These are phyloP conservation scores for Penicillium psychrosexuale DNA, from an alignment of 2,329 filamentous ascomycete species.

Conservation along the genomic window DNA sequence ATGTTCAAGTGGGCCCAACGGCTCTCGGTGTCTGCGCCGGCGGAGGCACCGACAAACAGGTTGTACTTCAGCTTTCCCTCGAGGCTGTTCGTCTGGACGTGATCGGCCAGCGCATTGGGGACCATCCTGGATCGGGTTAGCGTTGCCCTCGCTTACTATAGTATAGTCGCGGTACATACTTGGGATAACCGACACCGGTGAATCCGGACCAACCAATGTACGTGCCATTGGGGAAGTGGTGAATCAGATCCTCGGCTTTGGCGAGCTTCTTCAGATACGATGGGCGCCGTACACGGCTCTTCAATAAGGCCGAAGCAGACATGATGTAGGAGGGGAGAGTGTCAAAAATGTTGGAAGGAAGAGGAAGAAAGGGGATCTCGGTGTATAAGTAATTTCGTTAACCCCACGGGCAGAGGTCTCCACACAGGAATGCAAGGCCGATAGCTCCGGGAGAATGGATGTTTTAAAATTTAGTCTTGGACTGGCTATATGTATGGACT, in stretches of 20 bases:
- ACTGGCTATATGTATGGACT: neutral
- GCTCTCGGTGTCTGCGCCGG: conserved; percentile 86
- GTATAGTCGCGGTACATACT: conserved; percentile 52
- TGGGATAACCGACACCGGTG: conserved; percentile 85
- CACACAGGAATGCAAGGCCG: conserved; percentile 7
- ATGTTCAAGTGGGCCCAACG: conserved; percentile 86
- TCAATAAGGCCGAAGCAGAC: conserved; percentile 69
- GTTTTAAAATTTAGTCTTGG: neutral
- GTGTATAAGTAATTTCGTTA: conserved; percentile 12
- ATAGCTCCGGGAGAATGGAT: conserved; percentile 7
- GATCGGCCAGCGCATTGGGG: conserved; percentile 77
- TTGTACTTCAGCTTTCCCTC: conserved; percentile 82
- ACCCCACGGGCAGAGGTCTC: conserved; percentile 17
- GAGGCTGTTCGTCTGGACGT: conserved; percentile 81
- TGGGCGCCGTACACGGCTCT: conserved; percentile 70
- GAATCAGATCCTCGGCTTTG: conserved; percentile 73
- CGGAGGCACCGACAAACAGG: conserved; percentile 85
- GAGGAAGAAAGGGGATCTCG: conserved; percentile 4
- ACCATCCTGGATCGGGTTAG: conserved; percentile 60
- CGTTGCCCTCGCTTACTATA: neutral
- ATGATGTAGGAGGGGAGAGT: conserved; percentile 32
- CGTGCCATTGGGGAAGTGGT: conserved; percentile 77
- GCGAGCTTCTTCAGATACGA: conserved; percentile 77
- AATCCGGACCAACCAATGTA: conserved; percentile 92
- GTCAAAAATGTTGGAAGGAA: conserved; percentile 1